Conservation (phyloP, 106 monocot genomes). For the Amphibolis antarctica region DNA sequence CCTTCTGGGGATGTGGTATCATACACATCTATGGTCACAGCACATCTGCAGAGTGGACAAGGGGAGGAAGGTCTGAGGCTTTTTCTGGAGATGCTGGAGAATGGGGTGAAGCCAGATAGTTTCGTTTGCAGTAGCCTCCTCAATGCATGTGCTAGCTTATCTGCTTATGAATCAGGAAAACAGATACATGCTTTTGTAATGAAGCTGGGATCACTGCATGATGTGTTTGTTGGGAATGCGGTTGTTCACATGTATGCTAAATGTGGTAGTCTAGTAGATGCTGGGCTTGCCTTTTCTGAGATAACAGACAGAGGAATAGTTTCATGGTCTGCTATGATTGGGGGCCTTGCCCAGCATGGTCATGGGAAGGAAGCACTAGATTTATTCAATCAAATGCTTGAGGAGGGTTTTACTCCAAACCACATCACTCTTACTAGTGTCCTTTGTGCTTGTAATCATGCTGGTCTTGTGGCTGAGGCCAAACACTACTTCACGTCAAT, state of each 20-base stretch:
- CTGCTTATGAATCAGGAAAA: slow-evolving; percentile 76
- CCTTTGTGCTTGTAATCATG: slow-evolving; percentile 77
- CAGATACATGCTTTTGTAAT: slow-evolving; percentile 54
- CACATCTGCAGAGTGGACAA: slow-evolving; percentile 45
- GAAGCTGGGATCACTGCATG: slow-evolving; percentile 45
- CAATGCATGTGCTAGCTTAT: slow-evolving; percentile 75
- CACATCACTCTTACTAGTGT: slow-evolving; percentile 80
- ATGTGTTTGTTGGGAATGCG: slow-evolving; percentile 63
- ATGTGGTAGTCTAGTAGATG: slow-evolving; percentile 81
- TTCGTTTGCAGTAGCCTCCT: slow-evolving; percentile 70
- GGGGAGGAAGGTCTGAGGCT: slow-evolving; percentile 74
- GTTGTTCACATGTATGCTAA: slow-evolving; percentile 93
- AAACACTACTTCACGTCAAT: slow-evolving; percentile 53
- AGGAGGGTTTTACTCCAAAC: slow-evolving; percentile 54
- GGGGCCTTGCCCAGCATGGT: slow-evolving; percentile 79
- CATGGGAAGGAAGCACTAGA: slow-evolving; percentile 61
- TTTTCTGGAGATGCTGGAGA: slow-evolving; percentile 40
- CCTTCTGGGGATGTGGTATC: slow-evolving; percentile 43
- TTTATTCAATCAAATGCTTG: slow-evolving; percentile 54
- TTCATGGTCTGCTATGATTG: slow-evolving; percentile 97
- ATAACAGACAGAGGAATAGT: slow-evolving; percentile 52
- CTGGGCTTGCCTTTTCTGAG: slow-evolving; percentile 39
- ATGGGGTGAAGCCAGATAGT: slow-evolving; percentile 47
- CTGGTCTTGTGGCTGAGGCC: slow-evolving; percentile 60
- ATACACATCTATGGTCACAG: slow-evolving; percentile 74